Percentiles rank a stretch among this genome's conserved stretches.
Evolutionary conservation across 2,329 filamentous ascomycete species (phyloP).

Genomic region (Amylocarpus encephaloides): DNA sequence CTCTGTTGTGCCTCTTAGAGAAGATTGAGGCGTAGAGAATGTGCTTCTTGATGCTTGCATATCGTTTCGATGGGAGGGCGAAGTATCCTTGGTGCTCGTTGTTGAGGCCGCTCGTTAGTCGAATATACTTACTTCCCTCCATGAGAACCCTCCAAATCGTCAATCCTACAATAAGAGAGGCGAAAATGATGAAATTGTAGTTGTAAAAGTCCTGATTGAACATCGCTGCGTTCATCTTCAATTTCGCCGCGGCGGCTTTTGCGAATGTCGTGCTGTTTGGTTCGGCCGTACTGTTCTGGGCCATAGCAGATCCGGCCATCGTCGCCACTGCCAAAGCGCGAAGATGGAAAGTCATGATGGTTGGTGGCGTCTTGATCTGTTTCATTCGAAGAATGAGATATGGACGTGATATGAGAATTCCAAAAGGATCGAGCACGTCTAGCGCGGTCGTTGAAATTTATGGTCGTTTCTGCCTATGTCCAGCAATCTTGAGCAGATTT

Average conservation of each 20-base stretch:
- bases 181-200: slow-evolving; percentile 59
- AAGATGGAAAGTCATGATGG: slow-evolving; percentile 21
- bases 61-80: slow-evolving; percentile 46
- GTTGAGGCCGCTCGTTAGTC: slow-evolving; percentile 67
- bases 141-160: slow-evolving; percentile 61
- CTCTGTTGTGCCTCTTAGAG: slow-evolving; percentile 69
- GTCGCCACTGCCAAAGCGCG: slow-evolving; percentile 18
- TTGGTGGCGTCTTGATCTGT: not conserved
- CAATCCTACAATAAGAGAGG: slow-evolving; percentile 54
- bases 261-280: slow-evolving; percentile 8
- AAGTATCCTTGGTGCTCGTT: slow-evolving; percentile 80
- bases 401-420: not conserved
- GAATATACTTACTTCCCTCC: slow-evolving; percentile 59
- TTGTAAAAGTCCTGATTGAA: slow-evolving; percentile 50
- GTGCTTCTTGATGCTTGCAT: slow-evolving; percentile 60
- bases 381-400: not conserved
- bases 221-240: slow-evolving; percentile 18
- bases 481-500: slow-evolving; percentile 21
- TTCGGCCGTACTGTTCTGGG: slow-evolving; percentile 7
- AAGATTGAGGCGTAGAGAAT: slow-evolving; percentile 65
- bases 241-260: slow-evolving; percentile 6
- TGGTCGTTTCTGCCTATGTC: slow-evolving; percentile 15
- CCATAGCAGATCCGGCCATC: slow-evolving; percentile 18
- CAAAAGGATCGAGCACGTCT: slow-evolving; percentile 2
- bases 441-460: slow-evolving; percentile 4